Conservation (phyloP, 129 eudicot genomes). For the Saussurea involucrata region DNA sequence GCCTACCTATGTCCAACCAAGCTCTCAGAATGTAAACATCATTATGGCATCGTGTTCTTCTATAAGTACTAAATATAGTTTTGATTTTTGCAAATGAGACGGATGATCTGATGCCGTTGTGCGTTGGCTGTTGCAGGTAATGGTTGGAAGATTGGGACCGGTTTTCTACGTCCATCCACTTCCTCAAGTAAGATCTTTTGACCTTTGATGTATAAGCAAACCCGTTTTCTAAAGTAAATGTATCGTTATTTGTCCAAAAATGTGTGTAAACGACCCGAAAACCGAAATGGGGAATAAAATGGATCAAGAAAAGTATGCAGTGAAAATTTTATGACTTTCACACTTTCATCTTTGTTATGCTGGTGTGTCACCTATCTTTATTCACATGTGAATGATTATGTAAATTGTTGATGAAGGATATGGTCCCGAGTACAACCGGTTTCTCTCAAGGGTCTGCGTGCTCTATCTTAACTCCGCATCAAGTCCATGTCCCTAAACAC, state of each 20-base stretch:
- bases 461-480: conserved; percentile 56
- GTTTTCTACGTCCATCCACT: conserved; percentile 80
- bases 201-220: neutral
- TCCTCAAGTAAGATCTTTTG: conserved; percentile 59
- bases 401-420: conserved; percentile 44
- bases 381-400: neutral
- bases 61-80: neutral
- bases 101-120: neutral
- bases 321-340: neutral
- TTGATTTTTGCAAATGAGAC: neutral
- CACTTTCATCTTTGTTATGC: neutral
- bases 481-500: conserved; percentile 59
- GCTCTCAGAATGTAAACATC: conserved; percentile 67
- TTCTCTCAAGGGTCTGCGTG: conserved; percentile 56
- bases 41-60: neutral
- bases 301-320: neutral
- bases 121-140: conserved; percentile 41
- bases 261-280: neutral
- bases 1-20: conserved; percentile 54
- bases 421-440: conserved; percentile 51
- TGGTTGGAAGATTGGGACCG: conserved; percentile 72
- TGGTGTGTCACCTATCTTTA: neutral
- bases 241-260: neutral
- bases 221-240: neutral
- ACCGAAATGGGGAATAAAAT: neutral